Evolutionary conservation across 2,329 filamentous ascomycete genomes (phyloP).

Genomic region (Aureobasidium sp.): DNA sequence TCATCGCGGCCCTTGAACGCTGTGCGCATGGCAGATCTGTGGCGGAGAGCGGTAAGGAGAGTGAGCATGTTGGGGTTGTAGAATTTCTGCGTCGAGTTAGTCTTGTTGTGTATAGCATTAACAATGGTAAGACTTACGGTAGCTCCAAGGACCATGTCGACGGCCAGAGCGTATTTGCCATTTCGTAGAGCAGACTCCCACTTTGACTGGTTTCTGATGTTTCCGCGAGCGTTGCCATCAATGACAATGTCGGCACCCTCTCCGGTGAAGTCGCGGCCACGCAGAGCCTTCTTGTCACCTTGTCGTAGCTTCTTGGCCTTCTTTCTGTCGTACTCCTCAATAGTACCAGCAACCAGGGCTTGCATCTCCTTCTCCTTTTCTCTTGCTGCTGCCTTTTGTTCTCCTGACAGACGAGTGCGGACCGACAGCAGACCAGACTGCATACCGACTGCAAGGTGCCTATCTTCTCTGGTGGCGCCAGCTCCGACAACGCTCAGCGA

Average conservation of each 20-base stretch:
- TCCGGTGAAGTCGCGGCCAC: slow-evolving; percentile 70
- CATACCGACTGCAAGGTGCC: slow-evolving; percentile 91
- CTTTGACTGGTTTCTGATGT: slow-evolving; percentile 53
- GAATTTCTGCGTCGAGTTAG: slow-evolving; percentile 12
- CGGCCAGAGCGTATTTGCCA: slow-evolving; percentile 64
- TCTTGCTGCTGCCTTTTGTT: slow-evolving; percentile 66
- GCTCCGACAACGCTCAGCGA: slow-evolving; percentile 68
- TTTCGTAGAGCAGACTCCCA: slow-evolving; percentile 81
- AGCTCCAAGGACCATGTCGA: slow-evolving; percentile 63
- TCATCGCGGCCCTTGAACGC: slow-evolving; percentile 78
- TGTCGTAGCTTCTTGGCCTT: slow-evolving; percentile 53
- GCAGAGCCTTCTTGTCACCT: slow-evolving; percentile 49
- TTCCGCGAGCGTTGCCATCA: slow-evolving; percentile 59
- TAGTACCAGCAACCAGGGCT: slow-evolving; percentile 63
- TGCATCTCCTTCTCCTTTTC: slow-evolving; percentile 80
- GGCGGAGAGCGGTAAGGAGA: slow-evolving; percentile 72
- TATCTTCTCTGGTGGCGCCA: slow-evolving; percentile 63
- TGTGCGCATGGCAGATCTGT: slow-evolving; percentile 74
- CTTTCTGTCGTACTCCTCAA: slow-evolving; percentile 68
- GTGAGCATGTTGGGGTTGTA: slow-evolving; percentile 50
- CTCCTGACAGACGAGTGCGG: slow-evolving; percentile 75
- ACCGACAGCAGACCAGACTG: slow-evolving; percentile 86
- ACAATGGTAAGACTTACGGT: background rate
- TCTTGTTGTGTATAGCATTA: background rate
- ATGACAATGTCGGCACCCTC: slow-evolving; percentile 85